These are phyloP conservation scores for Cordyceps cateniannulata DNA, from an alignment of 2,329 filamentous ascomycete genomes.

Conservation along the genomic window DNA sequence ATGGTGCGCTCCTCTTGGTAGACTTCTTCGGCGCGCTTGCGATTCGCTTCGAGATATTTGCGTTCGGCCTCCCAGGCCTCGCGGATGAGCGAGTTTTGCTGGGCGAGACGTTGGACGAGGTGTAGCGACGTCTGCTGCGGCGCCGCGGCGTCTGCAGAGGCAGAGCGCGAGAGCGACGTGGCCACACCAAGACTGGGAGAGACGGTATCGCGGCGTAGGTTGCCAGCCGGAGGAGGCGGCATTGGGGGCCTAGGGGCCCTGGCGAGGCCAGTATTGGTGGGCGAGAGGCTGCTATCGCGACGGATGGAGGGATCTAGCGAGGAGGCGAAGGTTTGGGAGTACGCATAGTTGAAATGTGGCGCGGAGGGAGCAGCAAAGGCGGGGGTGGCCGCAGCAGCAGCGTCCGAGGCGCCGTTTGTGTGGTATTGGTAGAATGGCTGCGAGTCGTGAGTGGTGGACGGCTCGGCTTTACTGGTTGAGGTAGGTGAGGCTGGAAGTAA, in stretches of 20 bases:
- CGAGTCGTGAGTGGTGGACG: conserved; percentile 28
- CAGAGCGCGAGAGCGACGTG: conserved; percentile 22
- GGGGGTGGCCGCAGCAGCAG: conserved; percentile 14
- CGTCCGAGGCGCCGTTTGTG: conserved; percentile 15
- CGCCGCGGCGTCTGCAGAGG: conserved; percentile 22
- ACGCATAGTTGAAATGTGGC: conserved; percentile 15
- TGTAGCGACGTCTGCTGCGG: conserved; percentile 24
- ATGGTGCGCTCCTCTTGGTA: conserved; percentile 47
- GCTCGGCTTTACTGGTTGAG: conserved; percentile 26
- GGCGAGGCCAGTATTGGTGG: conserved; percentile 9
- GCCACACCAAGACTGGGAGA: conserved; percentile 14
- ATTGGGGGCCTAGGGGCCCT: conserved; percentile 10
- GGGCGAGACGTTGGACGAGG: conserved; percentile 34
- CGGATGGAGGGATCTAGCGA: conserved; percentile 14
- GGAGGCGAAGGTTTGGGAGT: conserved; percentile 20
- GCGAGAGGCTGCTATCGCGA: conserved; percentile 14
- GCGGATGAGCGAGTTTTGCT: conserved; percentile 36
- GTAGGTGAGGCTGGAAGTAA: conserved; percentile 20
- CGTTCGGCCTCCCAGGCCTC: conserved; percentile 50
- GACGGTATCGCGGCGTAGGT: background rate
- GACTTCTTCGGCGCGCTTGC: conserved; percentile 47
- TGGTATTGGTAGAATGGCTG: conserved; percentile 33
- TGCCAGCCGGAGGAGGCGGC: background rate
- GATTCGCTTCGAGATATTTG: conserved; percentile 46
- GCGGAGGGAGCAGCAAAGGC: conserved; percentile 18